Evolutionary conservation across 129 eudicot species (phyloP).

Genomic region (Flaveria linearis): DNA sequence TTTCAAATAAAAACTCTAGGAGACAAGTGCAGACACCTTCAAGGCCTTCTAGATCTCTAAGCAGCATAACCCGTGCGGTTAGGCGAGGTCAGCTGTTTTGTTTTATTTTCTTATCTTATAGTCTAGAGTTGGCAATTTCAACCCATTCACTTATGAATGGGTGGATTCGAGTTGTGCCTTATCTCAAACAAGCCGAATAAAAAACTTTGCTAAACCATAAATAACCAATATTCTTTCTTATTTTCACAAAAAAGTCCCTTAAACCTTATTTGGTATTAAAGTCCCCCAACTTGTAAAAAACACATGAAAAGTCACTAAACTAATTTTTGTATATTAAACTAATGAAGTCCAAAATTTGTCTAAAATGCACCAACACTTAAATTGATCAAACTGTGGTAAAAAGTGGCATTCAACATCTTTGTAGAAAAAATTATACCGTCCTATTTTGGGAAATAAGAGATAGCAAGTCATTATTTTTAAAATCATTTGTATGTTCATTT

Average conservation of each 20-base stretch:
- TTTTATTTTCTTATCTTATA: neutral
- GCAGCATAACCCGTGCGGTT: conserved; percentile 23
- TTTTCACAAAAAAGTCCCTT: too few relatives aligned
- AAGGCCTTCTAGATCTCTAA: conserved; percentile 20
- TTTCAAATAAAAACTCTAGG: conserved; percentile 3
- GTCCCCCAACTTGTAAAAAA: neutral
- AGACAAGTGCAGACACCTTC: conserved; percentile 22
- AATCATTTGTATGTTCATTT: neutral
- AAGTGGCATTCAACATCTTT: too few relatives aligned
- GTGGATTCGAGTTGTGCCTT: neutral
- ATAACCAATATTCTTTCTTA: neutral
- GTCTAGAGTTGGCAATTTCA: neutral
- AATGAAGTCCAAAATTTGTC: neutral
- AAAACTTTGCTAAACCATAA: neutral
- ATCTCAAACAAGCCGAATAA: neutral
- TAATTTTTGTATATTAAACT: too few relatives aligned
- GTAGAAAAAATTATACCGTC: neutral
- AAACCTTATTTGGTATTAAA: too few relatives aligned
- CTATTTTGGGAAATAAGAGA: neutral
- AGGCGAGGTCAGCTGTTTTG: neutral
- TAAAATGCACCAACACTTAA: neutral
- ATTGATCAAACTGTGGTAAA: neutral
- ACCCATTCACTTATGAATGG: neutral
- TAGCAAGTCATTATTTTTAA: neutral
- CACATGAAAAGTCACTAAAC: neutral